Percentiles rank a stretch among this genome's conserved stretches.
Conservation (phyloP, 192 early-diverging fungal species). For the Mortierella claussenii region DNA sequence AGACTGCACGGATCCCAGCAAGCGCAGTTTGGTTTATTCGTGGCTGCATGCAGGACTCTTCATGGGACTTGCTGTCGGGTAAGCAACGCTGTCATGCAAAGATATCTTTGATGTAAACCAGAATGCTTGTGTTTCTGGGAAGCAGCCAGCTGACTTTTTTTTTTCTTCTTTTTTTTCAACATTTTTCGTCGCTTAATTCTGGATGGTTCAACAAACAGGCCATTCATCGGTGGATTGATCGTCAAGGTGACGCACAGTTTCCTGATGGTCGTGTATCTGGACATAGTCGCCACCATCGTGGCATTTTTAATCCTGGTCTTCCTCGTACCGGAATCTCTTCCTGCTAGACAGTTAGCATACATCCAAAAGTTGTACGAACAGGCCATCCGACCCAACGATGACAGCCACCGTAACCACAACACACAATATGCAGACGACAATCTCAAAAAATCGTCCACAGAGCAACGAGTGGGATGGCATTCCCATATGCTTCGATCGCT, state of each 20-base stretch:
- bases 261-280: conserved; percentile 26
- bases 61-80: conserved; percentile 32
- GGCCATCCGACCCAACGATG: conserved; percentile 4
- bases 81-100: conserved; percentile 1
- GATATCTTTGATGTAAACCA: neutral
- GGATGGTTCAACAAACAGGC: too few relatives aligned
- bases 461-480: conserved; percentile 14
- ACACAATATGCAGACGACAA: neutral
- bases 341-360: conserved; percentile 18
- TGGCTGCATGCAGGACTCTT: conserved; percentile 34
- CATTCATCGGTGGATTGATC: conserved; percentile 11
- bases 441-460: neutral
- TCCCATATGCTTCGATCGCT: conserved; percentile 13
- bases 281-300: neutral
- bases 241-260: neutral
- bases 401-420: too few relatives aligned
- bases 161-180: neutral
- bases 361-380: conserved; percentile 36
- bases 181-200: too few relatives aligned
- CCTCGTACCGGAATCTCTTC: conserved; percentile 34
- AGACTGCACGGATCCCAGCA: conserved; percentile 26
- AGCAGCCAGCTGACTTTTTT: too few relatives aligned
- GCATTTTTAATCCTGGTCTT: conserved; percentile 1
- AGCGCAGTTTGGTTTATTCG: conserved; percentile 26
- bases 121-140: too few relatives aligned